A percentile compares a stretch with the other conserved stretches of the same genome.
phyloP scores from a whole-genome alignment of 345 rosid genomes.

The Acer yangbiense region DNA sequence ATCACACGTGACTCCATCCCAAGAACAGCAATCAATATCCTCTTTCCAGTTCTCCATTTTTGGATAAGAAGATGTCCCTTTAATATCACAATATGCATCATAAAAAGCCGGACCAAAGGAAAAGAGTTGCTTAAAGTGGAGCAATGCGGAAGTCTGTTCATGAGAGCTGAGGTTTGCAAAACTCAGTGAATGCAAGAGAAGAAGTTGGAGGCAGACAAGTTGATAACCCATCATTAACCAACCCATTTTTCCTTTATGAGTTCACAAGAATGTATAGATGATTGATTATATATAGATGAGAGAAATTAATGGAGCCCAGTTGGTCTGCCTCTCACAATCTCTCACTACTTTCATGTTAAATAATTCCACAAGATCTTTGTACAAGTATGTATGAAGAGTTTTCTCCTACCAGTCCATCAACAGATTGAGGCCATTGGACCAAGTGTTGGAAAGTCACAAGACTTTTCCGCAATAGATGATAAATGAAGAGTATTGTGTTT shows the following conservation, averaged over 20 bases:
- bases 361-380: no score
- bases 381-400: no score
- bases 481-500: no score
- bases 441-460: no score
- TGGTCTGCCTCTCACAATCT: no score
- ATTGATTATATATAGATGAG: no score
- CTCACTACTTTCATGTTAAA: no score
- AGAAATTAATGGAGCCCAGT: no score
- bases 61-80: neutral
- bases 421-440: no score
- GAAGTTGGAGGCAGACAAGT: neutral
- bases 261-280: neutral
- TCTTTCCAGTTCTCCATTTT: conserved; percentile 24
- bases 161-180: neutral
- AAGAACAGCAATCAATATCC: conserved; percentile 31
- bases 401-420: no score
- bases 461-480: no score
- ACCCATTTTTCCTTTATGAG: neutral
- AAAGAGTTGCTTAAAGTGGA: conserved; percentile 16
- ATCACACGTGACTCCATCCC: conserved; percentile 38
- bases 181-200: neutral
- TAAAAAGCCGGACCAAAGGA: neutral
- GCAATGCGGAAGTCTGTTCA: conserved; percentile 13
- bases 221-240: neutral
- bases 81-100: no score